These are phyloP conservation scores for Sclerotinia minor DNA, from an alignment of 2,329 filamentous ascomycete genomes.

Conservation along the genomic window DNA sequence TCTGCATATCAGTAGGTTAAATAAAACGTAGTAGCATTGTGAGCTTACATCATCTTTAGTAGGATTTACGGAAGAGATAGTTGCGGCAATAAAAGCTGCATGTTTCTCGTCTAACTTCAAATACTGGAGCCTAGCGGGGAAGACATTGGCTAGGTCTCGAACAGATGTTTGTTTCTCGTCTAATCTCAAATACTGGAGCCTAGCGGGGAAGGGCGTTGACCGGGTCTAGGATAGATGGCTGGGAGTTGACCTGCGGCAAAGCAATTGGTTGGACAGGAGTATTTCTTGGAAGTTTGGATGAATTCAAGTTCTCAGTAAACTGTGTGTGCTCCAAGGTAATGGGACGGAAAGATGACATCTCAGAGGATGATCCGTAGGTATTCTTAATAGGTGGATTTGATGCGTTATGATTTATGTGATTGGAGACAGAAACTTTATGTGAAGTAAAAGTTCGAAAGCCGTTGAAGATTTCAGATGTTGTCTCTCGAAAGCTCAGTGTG, in stretches of 20 bases:
- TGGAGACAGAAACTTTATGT: neutral
- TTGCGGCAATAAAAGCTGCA: neutral
- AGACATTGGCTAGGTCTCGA: neutral
- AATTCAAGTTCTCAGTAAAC: neutral
- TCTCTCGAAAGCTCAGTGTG: neutral
- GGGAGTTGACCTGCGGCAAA: no score
- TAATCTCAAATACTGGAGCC: neutral
- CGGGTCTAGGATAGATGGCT: no score
- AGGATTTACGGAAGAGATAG: accelerated
- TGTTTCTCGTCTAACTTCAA: neutral
- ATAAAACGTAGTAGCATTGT: neutral
- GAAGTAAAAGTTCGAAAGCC: neutral
- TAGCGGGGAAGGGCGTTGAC: neutral
- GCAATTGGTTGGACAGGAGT: neutral
- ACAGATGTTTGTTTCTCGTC: accelerated
- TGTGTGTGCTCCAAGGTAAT: neutral
- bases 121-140: neutral
- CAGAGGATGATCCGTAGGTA: neutral
- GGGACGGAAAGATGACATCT: neutral
- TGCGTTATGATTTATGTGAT: neutral
- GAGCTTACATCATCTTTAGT: neutral
- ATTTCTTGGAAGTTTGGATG: no score
- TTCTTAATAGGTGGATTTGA: neutral
- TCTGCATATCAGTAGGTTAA: neutral
- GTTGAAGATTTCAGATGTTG: neutral